A percentile compares a stretch with the other conserved stretches of the same genome.
phyloP scores from a whole-genome alignment of 768 basidiomycete species.

The Leccinum boreale region DNA sequence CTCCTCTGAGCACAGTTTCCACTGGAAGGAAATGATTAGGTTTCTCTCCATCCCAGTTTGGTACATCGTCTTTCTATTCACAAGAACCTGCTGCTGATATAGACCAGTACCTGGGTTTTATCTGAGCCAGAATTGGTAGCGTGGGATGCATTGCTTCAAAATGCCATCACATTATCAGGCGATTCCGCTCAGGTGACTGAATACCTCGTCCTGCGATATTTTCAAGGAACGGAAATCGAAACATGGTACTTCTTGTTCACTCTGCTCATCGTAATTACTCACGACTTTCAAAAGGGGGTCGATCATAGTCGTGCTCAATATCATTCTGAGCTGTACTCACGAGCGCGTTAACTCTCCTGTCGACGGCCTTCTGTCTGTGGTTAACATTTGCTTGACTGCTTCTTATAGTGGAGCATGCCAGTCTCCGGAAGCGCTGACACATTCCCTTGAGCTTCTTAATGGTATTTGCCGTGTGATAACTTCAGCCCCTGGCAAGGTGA shows the following conservation, averaged over 20 bases:
- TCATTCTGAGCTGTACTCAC: slow-evolving; percentile 11
- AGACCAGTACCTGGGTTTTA: slow-evolving; percentile 44
- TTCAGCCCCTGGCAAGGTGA: slow-evolving; percentile 25
- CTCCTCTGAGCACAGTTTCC: slow-evolving; percentile 19
- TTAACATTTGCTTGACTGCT: slow-evolving; percentile 31
- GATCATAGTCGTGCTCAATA: slow-evolving; percentile 13
- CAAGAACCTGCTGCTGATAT: slow-evolving; percentile 2
- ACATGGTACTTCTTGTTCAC: slow-evolving; percentile 18
- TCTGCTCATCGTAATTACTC: neutral
- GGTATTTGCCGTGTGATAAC: slow-evolving; percentile 33
- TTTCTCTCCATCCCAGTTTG: slow-evolving; percentile 48
- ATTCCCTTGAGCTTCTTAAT: slow-evolving; percentile 37
- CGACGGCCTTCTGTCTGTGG: slow-evolving; percentile 24
- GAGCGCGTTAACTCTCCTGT: slow-evolving; percentile 10
- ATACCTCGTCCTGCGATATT: slow-evolving; percentile 8
- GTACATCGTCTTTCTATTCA: slow-evolving; percentile 29
- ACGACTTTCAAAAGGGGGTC: slow-evolving; percentile 22
- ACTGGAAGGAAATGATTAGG: slow-evolving; percentile 41
- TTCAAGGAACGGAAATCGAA: slow-evolving; percentile 14
- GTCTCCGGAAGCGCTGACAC: slow-evolving; percentile 22
- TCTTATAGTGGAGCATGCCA: slow-evolving; percentile 32
- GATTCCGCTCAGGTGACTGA: slow-evolving; percentile 10
- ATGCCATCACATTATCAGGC: slow-evolving; percentile 24
- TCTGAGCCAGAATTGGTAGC: slow-evolving; percentile 37
- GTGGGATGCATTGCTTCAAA: slow-evolving; percentile 41